Evolutionary conservation across 306 rosid species (phyloP).

Genomic region (Vigna mungo): DNA sequence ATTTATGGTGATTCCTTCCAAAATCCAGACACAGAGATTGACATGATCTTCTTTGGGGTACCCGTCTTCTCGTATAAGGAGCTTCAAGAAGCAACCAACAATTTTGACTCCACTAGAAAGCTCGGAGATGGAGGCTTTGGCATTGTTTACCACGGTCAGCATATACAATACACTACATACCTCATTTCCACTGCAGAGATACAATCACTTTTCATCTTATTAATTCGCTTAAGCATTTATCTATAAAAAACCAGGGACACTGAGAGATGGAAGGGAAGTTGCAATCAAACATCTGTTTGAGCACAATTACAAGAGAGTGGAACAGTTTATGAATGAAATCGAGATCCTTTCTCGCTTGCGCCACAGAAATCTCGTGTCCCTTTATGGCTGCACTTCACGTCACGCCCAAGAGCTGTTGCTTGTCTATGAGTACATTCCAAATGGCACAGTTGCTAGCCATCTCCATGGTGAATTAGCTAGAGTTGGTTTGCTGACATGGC

Average conservation of each 20-base stretch:
- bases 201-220: neutral
- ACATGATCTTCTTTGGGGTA: slow-evolving; percentile 49
- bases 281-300: slow-evolving; percentile 74
- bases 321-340: slow-evolving; percentile 73
- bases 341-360: slow-evolving; percentile 65
- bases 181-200: neutral
- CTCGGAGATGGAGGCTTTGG: slow-evolving; percentile 83
- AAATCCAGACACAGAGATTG: slow-evolving; percentile 46
- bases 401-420: slow-evolving; percentile 69
- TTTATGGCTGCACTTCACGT: slow-evolving; percentile 77
- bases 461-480: slow-evolving; percentile 62
- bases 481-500: slow-evolving; percentile 60
- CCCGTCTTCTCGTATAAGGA: slow-evolving; percentile 61
- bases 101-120: slow-evolving; percentile 51
- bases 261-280: slow-evolving; percentile 84
- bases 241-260: slow-evolving; percentile 56
- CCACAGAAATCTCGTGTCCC: slow-evolving; percentile 71
- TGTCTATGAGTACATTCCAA: slow-evolving; percentile 77
- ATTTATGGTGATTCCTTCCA: neutral
- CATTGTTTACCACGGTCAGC: slow-evolving; percentile 66
- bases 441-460: slow-evolving; percentile 82
- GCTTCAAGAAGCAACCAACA: slow-evolving; percentile 68
- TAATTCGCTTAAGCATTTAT: slow-evolving; percentile 27
- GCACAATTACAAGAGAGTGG: slow-evolving; percentile 60
- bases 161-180: neutral